phyloP scores from a whole-genome alignment of 2,329 filamentous ascomycete species.

The Colletotrichum higginsianum region DNA sequence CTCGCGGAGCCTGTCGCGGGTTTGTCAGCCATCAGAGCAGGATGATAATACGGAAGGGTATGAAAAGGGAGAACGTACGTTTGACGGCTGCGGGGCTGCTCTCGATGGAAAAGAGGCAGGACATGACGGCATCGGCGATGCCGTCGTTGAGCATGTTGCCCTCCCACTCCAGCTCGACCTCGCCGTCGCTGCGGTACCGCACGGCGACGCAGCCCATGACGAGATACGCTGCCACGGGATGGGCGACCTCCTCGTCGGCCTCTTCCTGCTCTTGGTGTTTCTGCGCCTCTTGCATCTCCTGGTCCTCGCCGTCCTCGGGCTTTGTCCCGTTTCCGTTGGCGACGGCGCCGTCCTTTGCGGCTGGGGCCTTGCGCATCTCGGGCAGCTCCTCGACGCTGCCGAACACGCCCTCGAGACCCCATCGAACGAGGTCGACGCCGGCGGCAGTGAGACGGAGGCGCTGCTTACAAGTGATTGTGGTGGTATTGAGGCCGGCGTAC shows the following conservation, averaged over 20 bases:
- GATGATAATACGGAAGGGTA: slow-evolving; percentile 21
- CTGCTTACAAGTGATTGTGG: slow-evolving; percentile 93
- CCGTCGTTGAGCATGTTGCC: slow-evolving; percentile 98
- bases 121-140: slow-evolving; percentile 97
- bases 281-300: slow-evolving; percentile 45
- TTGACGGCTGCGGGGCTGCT: slow-evolving; percentile 95
- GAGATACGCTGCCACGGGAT: slow-evolving; percentile 70
- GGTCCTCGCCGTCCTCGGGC: slow-evolving; percentile 53
- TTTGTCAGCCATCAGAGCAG: slow-evolving; percentile 47
- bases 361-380: slow-evolving; percentile 62
- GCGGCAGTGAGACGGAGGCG: slow-evolving; percentile 89
- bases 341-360: slow-evolving; percentile 54
- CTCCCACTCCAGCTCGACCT: slow-evolving; percentile 96
- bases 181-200: slow-evolving; percentile 81
- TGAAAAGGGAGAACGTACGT: slow-evolving; percentile 75
- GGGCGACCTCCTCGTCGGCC: slow-evolving; percentile 75
- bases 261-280: slow-evolving; percentile 60
- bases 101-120: slow-evolving; percentile 91
- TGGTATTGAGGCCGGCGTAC: slow-evolving; percentile 97
- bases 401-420: slow-evolving; percentile 95
- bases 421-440: slow-evolving; percentile 90
- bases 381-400: slow-evolving; percentile 83
- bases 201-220: slow-evolving; percentile 94
- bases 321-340: slow-evolving; percentile 54
- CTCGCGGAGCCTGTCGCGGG: slow-evolving; percentile 69